A percentile compares a stretch with the other conserved stretches of the same genome.
These are phyloP conservation scores for Ceriops zippeliana DNA, from an alignment of 345 rosid species.

Conservation along the genomic window DNA sequence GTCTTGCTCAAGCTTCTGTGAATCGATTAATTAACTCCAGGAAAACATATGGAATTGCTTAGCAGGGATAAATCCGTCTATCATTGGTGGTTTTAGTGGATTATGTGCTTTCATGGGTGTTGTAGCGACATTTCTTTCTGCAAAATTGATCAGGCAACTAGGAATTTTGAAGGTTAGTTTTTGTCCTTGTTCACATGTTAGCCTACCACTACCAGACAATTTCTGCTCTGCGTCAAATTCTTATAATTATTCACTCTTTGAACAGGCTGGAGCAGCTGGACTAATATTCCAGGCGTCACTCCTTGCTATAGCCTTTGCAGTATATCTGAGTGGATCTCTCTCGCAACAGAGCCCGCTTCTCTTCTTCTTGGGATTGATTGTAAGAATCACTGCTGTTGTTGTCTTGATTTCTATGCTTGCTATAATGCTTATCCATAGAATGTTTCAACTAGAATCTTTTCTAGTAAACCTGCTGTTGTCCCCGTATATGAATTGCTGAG, in stretches of 20 bases:
- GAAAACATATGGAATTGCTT: constrained; percentile 9
- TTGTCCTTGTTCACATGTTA: constrained; percentile 9
- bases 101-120: constrained; percentile 93
- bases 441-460: not conserved
- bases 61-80: constrained; percentile 77
- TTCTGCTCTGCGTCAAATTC: not conserved
- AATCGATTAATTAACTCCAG: constrained; percentile 12
- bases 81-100: constrained; percentile 89
- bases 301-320: constrained; percentile 67
- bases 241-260: constrained; percentile 9
- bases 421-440: not conserved
- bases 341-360: constrained; percentile 64
- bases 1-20: not conserved
- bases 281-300: constrained; percentile 80
- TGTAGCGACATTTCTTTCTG: constrained; percentile 84
- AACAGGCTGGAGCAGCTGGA: constrained; percentile 96
- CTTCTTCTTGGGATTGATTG: constrained; percentile 76
- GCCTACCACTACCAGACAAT: not conserved
- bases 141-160: constrained; percentile 61
- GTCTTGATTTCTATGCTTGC: not conserved
- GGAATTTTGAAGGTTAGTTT: constrained; percentile 67
- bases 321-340: constrained; percentile 69
- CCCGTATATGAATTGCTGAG: not conserved
- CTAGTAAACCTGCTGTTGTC: not conserved
- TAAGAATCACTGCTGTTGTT: constrained; percentile 31